phyloP scores from a whole-genome alignment of 306 rosid species.

The Ziziphus jujuba region DNA sequence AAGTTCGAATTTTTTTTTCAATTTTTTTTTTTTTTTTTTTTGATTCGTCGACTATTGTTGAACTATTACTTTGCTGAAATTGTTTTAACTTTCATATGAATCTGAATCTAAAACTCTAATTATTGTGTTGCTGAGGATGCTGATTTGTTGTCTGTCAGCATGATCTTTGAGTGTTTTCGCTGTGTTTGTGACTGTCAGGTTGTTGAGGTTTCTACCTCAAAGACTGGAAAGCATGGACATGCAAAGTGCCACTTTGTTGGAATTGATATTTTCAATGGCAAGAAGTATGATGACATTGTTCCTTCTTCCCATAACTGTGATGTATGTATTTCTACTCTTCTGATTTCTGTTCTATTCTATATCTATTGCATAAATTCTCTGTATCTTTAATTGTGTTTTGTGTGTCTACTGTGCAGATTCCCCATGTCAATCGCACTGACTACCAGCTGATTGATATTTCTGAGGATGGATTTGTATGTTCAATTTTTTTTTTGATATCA shows the following conservation, averaged over 20 bases:
- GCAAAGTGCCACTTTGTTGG: slow-evolving; percentile 78
- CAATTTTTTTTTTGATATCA: background rate
- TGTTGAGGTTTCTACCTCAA: slow-evolving; percentile 43
- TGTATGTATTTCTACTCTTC: slow-evolving; percentile 27
- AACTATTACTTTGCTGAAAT: background rate
- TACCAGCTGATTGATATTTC: slow-evolving; percentile 46
- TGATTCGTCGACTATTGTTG: background rate
- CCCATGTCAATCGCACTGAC: slow-evolving; percentile 73
- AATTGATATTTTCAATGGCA: slow-evolving; percentile 65
- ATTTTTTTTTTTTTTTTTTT: too few relatives aligned
- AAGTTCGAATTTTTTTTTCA: background rate
- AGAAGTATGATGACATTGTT: slow-evolving; percentile 71
- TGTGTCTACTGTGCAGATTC: slow-evolving; percentile 45
- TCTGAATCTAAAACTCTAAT: background rate
- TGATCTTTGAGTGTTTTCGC: background rate
- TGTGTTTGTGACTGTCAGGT: background rate
- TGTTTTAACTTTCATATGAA: background rate
- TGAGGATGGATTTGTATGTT: slow-evolving; percentile 60
- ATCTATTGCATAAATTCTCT: background rate
- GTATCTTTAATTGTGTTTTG: background rate
- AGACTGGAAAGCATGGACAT: slow-evolving; percentile 58
- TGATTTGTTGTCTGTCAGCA: background rate
- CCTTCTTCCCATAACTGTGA: slow-evolving; percentile 84
- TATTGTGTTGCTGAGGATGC: background rate
- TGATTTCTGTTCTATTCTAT: background rate